These are phyloP conservation scores for Elsinoe australis DNA, from an alignment of 2,329 filamentous ascomycete species.

Conservation along the genomic window DNA sequence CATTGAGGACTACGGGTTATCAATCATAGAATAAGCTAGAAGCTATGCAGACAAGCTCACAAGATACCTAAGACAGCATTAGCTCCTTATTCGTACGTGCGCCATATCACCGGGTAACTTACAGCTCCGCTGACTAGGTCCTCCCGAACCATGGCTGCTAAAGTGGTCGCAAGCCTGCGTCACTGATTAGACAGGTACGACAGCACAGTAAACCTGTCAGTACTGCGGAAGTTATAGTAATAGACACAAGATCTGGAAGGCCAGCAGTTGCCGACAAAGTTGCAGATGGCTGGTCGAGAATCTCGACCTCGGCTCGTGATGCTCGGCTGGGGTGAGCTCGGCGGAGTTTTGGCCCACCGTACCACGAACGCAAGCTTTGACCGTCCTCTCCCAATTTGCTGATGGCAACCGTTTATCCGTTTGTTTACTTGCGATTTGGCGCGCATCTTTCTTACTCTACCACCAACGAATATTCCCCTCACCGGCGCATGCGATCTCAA, in stretches of 20 bases:
- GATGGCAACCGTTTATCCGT: slow-evolving; percentile 15
- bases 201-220: background rate
- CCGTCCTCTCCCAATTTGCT: no score
- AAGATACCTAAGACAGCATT: slow-evolving; percentile 40
- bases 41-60: slow-evolving; percentile 33
- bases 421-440: slow-evolving; percentile 17
- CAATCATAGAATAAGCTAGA: background rate
- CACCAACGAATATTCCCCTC: background rate
- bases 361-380: slow-evolving; percentile 1
- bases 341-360: background rate
- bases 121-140: slow-evolving; percentile 76
- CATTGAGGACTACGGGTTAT: slow-evolving; percentile 65
- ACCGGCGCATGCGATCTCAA: background rate
- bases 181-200: background rate
- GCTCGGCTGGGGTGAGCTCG: background rate
- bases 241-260: background rate
- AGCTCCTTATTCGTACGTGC: slow-evolving; percentile 20
- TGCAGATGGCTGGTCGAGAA: slow-evolving; percentile 11
- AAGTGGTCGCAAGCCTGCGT: background rate
- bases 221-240: background rate
- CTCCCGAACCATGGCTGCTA: slow-evolving; percentile 76
- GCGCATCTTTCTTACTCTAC: slow-evolving; percentile 5
- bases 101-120: slow-evolving; percentile 27
- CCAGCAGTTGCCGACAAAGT: background rate
- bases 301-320: slow-evolving; percentile 9